Base-by-base conservation (phyloP, 257 asterid genomes). In the Nicotiana sylvestris region DNA sequence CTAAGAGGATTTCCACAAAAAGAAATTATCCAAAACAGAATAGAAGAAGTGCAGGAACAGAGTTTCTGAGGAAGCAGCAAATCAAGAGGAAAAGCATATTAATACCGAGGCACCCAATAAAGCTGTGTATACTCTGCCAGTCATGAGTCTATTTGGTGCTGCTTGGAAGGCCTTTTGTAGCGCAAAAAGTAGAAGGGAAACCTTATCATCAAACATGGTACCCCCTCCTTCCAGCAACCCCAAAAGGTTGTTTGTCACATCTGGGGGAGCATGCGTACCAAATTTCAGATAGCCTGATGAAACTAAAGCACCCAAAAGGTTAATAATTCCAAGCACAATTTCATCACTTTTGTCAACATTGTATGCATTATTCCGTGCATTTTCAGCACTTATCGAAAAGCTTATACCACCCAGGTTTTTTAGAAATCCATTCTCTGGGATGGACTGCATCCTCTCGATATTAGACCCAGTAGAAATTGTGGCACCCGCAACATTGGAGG, bases 161-260 rank as follows among this genome's bases (percentile, higher is more conserved):
- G 99, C 98, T 88, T 94, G 98, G 87, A 96, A 96, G 83, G 98
- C 97, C 89, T 91, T 96, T 86, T 90, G 98, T 82, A 96, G 89
- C 87, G 98, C 97, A 91, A 91, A 96, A 80, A 96, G 97, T 83
- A 96, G 95, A 82, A 96, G 99, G 80, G 99, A 91, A 85, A 96
- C 97, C 92, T 94, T 96, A 90, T 96, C 99, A 84, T 96, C 98
- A 88, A 96, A 96, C 99, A 94, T 96, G 82, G 98, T 94, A 87
- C 98, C 98, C 80, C 99, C 98, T 83, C 95, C 98, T 86, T 94
- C 99, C 78, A 89, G 94, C 91, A 93, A 86, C 85, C 97, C 98
- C 76, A 87, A 87, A 87, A 91, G 86, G 85, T 90, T 94, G 89
- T 83, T 88, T n/a, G 93, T 85, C 88, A 88, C 88, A 85, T 94